phyloP scores from a whole-genome alignment of 1,284 basidiomycete genomes.

The Trichosporon ovoides region DNA sequence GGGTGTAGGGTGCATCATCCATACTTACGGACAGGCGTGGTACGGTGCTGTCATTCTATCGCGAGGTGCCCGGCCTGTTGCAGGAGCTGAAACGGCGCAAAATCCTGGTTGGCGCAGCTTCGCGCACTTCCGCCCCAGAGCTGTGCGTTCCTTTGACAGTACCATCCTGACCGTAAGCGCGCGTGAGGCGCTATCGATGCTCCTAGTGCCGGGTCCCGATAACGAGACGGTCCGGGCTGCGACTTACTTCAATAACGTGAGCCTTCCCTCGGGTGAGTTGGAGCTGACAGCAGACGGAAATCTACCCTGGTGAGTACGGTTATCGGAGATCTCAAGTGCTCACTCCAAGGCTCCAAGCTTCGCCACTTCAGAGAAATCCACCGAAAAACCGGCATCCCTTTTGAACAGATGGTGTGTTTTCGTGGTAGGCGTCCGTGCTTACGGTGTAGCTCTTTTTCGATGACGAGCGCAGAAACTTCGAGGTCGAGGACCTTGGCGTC shows the following conservation, averaged over 20 bases:
- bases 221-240: slow-evolving; percentile 56
- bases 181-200: slow-evolving; percentile 63
- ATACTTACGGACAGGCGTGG: slow-evolving; percentile 52
- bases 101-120: slow-evolving; percentile 67
- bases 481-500: slow-evolving; percentile 67
- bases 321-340: not conserved
- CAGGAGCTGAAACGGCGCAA: slow-evolving; percentile 56
- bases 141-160: slow-evolving; percentile 56
- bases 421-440: slow-evolving; percentile 30
- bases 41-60: slow-evolving; percentile 62
- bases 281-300: slow-evolving; percentile 56
- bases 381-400: slow-evolving; percentile 70
- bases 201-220: slow-evolving; percentile 58
- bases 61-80: slow-evolving; percentile 69
- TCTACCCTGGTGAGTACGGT: slow-evolving; percentile 62
- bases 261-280: slow-evolving; percentile 2
- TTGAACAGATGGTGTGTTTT: slow-evolving; percentile 67
- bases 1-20: slow-evolving; percentile 2
- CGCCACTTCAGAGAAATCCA: slow-evolving; percentile 72
- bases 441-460: slow-evolving; percentile 66
- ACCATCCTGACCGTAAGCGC: slow-evolving; percentile 55
- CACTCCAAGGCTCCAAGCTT: slow-evolving; percentile 63
- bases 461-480: slow-evolving; percentile 69
- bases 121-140: slow-evolving; percentile 63
- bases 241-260: slow-evolving; percentile 61